Base-by-base conservation (phyloP, 2,329 filamentous ascomycete species). In the Penicillium polonicum region DNA sequence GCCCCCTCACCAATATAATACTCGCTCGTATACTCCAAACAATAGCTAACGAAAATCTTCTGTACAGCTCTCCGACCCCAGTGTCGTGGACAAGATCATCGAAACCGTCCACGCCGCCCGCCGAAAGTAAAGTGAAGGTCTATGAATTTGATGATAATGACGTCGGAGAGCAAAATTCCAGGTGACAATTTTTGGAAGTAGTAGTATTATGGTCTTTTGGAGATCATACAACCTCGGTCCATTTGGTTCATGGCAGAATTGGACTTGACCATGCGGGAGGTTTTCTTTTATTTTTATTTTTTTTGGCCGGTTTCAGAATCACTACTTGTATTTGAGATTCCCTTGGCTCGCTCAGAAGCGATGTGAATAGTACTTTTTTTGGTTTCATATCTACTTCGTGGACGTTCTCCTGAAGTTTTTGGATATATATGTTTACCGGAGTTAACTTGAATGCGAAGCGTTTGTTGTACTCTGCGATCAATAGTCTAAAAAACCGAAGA, bases 31-130 rank as follows among this genome's bases (percentile, higher is more conserved):
- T 13, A 23, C 5, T 29, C 7, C 12, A n/a, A 35, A 19, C 31
- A 38, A 45, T 54, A 23, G 39, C 64, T 65, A 55, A 63, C 48
- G 9, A 12, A 12, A 21, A 5, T 21, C 5, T 44, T 8, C 21
- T 55, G 8, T 42, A 41, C 44, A 95, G 88, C 84, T 97, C 52
- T 94, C 91, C 59, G 92, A 99, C 75, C 94, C 94, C 46, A 85
- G 81, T 59, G 88, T 97, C 25, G 93, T 99, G 27, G 86, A 89
- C 48, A 93, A 88, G 80, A 97, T 99, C 72, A 96, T 97, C 74
- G 78, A 85, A 62, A 85, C 83, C 46, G 93, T 97, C 52, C 88
- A 93, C 55, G 67, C 70, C 48, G 69, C 75, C 36, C 74, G 74
- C 60, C 19, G 17, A 9, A 78, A 76, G 66, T 78, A 68, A 66